These are phyloP conservation scores for Tuber microsphaerosporum DNA, from an alignment of 495 filamentous ascomycete genomes.

Conservation along the genomic window DNA sequence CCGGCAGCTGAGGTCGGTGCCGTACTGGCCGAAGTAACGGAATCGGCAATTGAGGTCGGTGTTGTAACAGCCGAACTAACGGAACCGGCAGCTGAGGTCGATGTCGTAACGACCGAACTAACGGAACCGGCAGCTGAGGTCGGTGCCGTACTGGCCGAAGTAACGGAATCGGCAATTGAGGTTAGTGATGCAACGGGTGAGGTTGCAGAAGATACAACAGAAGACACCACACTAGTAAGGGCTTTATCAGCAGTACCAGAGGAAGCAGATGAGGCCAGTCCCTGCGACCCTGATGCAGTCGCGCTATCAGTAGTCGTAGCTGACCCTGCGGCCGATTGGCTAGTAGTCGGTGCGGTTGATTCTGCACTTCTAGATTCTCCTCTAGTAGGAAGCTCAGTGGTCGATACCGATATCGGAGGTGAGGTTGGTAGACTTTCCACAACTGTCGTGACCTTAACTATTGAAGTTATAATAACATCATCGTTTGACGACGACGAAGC, in stretches of 20 bases:
- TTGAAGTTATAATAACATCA: not conserved
- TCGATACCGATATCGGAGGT: slow-evolving; percentile 18
- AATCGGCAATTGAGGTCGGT: slow-evolving; percentile 17
- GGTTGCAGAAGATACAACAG: slow-evolving; percentile 12
- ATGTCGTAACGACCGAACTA: not conserved
- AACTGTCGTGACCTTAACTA: not conserved
- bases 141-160: slow-evolving; percentile 20
- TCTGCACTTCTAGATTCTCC: slow-evolving; percentile 6
- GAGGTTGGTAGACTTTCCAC: slow-evolving; percentile 22
- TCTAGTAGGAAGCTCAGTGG: slow-evolving; percentile 24
- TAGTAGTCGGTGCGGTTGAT: slow-evolving; percentile 16
- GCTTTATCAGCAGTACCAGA: slow-evolving; percentile 30
- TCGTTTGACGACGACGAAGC: not conserved
- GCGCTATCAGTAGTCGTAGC: slow-evolving; percentile 15
- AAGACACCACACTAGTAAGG: slow-evolving; percentile 25
- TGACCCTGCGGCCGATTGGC: slow-evolving; percentile 23
- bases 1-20: not conserved
- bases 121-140: not conserved
- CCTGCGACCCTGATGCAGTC: slow-evolving; percentile 11
- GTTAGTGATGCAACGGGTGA: not conserved
- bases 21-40: slow-evolving; percentile 24
- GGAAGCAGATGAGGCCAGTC: slow-evolving; percentile 10
- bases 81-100: slow-evolving; percentile 14
- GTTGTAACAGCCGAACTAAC: slow-evolving; percentile 20
- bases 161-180: slow-evolving; percentile 18